Percentiles rank a stretch among this genome's conserved stretches.
These are phyloP conservation scores for Aspergillus clavatus DNA, from an alignment of 2,329 filamentous ascomycete species.

Conservation along the genomic window DNA sequence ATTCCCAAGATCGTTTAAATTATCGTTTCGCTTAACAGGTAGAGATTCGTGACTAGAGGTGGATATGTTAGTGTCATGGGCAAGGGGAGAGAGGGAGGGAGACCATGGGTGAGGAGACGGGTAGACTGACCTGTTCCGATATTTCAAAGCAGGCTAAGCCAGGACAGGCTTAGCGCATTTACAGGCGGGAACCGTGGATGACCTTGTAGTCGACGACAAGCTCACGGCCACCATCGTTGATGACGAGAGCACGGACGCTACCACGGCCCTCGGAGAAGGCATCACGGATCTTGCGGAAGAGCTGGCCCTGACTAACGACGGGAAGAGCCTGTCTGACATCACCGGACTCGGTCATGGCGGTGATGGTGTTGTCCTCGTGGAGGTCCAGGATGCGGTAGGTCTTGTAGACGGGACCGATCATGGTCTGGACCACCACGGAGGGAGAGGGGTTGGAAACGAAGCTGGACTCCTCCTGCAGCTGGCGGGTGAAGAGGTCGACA, in stretches of 20 bases:
- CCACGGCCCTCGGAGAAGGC: slow-evolving; percentile 90
- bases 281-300: slow-evolving; percentile 73
- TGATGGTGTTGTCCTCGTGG: slow-evolving; percentile 72
- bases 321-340: slow-evolving; percentile 95
- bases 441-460: slow-evolving; percentile 96
- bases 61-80: neutral
- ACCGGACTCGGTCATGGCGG: slow-evolving; percentile 98
- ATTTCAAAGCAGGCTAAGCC: slow-evolving; percentile 7
- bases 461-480: slow-evolving; percentile 96
- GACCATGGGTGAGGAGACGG: neutral
- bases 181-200: slow-evolving; percentile 71
- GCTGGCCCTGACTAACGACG: slow-evolving; percentile 90
- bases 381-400: slow-evolving; percentile 99
- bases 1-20: neutral
- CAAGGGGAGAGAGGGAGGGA: neutral
- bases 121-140: slow-evolving; percentile 1
- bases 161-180: slow-evolving; percentile 29
- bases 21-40: neutral
- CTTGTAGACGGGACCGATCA: slow-evolving; percentile 99
- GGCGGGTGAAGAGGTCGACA: slow-evolving; percentile 99
- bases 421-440: slow-evolving; percentile 97
- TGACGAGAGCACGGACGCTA: slow-evolving; percentile 89
- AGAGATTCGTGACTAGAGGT: neutral
- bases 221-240: slow-evolving; percentile 88
- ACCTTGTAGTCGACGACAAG: slow-evolving; percentile 99